A percentile compares a stretch with the other conserved stretches of the same genome.
These are phyloP conservation scores for Tolypocladium paradoxum DNA, from an alignment of 2,329 filamentous ascomycete genomes.

Conservation along the genomic window DNA sequence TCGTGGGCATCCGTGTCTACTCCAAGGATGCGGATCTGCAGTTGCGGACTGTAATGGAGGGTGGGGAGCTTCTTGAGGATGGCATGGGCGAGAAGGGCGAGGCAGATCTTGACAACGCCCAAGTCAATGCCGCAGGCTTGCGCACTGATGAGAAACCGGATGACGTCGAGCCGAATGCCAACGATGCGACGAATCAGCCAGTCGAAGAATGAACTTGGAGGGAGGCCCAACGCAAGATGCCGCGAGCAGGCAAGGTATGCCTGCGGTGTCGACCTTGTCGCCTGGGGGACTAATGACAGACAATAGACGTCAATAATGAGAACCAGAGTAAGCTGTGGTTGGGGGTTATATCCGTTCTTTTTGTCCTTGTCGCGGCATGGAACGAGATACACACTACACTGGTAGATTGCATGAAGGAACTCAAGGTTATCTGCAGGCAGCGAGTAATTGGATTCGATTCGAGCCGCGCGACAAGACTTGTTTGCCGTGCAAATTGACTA, in stretches of 20 bases:
- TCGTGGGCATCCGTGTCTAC: conserved; percentile 51
- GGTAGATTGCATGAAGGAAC: neutral
- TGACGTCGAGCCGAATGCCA: conserved; percentile 2
- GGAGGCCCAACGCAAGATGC: neutral
- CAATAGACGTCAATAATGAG: neutral
- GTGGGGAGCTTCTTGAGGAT: conserved; percentile 39
- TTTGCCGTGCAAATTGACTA: neutral
- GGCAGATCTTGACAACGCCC: conserved; percentile 45
- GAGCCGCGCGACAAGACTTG: neutral
- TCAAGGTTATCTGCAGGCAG: neutral
- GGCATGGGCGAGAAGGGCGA: conserved; percentile 48
- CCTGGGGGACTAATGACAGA: neutral
- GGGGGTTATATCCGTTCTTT: neutral
- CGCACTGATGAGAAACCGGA: conserved; percentile 11
- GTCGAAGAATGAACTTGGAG: neutral
- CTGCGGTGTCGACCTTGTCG: neutral
- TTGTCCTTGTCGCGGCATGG: neutral
- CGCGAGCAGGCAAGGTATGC: too few relatives aligned
- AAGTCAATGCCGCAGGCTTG: conserved; percentile 42
- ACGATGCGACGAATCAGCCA: conserved; percentile 6
- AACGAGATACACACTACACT: neutral
- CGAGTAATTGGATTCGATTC: neutral
- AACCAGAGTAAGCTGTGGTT: neutral
- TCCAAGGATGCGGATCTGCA: conserved; percentile 45
- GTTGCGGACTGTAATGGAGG: conserved; percentile 45